Conservation (phyloP, 768 basidiomycete species). For the Termitomyces sp. region DNA sequence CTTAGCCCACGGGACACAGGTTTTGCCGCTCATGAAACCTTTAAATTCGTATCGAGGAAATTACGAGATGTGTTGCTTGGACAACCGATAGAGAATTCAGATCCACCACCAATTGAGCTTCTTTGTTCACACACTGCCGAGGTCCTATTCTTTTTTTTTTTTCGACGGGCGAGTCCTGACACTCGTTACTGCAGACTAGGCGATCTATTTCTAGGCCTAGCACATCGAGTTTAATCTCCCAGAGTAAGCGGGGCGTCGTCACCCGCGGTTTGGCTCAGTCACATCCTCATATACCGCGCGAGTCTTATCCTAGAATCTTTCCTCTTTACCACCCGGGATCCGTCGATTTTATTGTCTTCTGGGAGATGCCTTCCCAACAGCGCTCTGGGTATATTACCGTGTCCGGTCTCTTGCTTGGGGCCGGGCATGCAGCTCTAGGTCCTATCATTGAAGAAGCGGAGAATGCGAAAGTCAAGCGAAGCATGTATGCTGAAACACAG, state of each 20-base stretch:
- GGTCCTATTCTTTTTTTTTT: conserved; percentile 27
- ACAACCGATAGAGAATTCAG: conserved; percentile 25
- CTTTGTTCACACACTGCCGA: conserved; percentile 39
- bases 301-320: conserved; percentile 56
- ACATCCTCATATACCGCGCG: conserved; percentile 53
- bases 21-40: conserved; percentile 34
- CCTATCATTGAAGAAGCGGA: conserved; percentile 56
- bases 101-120: conserved; percentile 53
- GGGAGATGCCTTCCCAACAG: conserved; percentile 58
- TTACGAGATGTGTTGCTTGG: conserved; percentile 49
- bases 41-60: conserved; percentile 46
- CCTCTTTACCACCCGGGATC: conserved; percentile 73
- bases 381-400: conserved; percentile 59
- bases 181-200: conserved; percentile 10
- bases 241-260: conserved; percentile 39
- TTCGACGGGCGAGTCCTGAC: not conserved
- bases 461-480: conserved; percentile 63
- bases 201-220: conserved; percentile 22
- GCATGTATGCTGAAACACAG: conserved; percentile 89
- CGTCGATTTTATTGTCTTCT: conserved; percentile 72
- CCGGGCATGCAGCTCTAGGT: conserved; percentile 60
- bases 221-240: conserved; percentile 44
- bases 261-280: conserved; percentile 28
- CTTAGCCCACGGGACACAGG: conserved; percentile 32
- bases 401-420: conserved; percentile 59